Conservation (phyloP, 2,329 filamentous ascomycete species). For the Neonectria sp. region DNA sequence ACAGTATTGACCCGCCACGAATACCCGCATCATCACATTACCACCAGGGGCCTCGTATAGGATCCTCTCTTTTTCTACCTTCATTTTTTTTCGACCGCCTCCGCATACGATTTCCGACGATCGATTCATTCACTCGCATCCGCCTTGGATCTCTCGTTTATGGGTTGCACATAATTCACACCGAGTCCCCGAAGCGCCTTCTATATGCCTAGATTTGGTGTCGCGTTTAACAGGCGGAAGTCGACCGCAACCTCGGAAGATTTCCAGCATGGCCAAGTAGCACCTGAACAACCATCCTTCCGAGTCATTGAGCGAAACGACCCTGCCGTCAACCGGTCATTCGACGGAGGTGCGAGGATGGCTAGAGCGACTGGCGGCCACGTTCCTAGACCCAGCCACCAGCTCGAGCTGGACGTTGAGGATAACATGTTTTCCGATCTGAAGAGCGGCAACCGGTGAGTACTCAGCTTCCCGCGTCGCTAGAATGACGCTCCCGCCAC, state of each 20-base stretch:
- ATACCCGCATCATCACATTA: constrained; percentile 41
- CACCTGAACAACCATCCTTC: constrained; percentile 67
- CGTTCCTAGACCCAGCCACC: constrained; percentile 56
- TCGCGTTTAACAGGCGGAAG: constrained; percentile 72
- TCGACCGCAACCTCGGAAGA: constrained; percentile 70
- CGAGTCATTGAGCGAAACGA: constrained; percentile 71
- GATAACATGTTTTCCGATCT: constrained; percentile 73
- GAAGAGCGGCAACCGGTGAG: constrained; percentile 70
- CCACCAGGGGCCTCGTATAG: constrained; percentile 35
- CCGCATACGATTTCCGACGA: constrained; percentile 39
- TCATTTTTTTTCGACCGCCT: constrained; percentile 22
- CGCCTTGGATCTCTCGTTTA: constrained; percentile 37
- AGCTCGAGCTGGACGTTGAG: constrained; percentile 61
- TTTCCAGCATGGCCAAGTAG: constrained; percentile 65
- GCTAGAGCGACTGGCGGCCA: constrained; percentile 55
- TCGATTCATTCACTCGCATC: constrained; percentile 26
- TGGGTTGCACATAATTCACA: constrained; percentile 46
- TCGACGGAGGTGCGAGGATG: constrained; percentile 65
- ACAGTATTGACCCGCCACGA: constrained; percentile 36
- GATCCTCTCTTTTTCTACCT: constrained; percentile 36
- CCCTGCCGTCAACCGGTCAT: constrained; percentile 60
- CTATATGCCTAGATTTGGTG: constrained; percentile 75
- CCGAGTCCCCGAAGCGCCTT: constrained; percentile 39
- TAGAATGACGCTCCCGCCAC: constrained; percentile 27
- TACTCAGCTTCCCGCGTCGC: constrained; percentile 41